Evolutionary conservation across 768 basidiomycete genomes (phyloP).

Genomic region (Gloeostereum incarnatum): DNA sequence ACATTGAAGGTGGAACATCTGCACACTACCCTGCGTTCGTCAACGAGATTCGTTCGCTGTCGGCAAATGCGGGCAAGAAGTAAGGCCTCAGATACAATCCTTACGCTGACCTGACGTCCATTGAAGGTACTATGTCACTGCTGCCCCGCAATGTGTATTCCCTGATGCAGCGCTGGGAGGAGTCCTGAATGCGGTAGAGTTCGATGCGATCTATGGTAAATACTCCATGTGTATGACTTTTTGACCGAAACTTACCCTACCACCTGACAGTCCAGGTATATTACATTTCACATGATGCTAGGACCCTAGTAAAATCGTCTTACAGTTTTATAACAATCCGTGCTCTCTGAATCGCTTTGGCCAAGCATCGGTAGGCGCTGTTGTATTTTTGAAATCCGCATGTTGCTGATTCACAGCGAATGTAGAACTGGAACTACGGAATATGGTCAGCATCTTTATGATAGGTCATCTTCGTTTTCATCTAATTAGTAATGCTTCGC

Average conservation of each 20-base stretch:
- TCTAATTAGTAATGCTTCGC: not conserved
- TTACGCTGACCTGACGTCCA: not conserved
- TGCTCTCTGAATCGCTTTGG: slow-evolving; percentile 41
- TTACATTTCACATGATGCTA: not conserved
- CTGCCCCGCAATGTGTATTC: slow-evolving; percentile 48
- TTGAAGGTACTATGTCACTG: slow-evolving; percentile 55
- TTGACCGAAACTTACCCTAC: not conserved
- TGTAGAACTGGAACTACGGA: slow-evolving; percentile 55
- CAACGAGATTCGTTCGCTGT: slow-evolving; percentile 41
- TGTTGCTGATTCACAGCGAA: slow-evolving; percentile 10
- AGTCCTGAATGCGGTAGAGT: slow-evolving; percentile 50
- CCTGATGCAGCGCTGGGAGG: slow-evolving; percentile 54
- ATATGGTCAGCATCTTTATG: slow-evolving; percentile 33
- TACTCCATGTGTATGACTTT: not conserved
- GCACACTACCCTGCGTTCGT: slow-evolving; percentile 45
- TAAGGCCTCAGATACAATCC: slow-evolving; percentile 13
- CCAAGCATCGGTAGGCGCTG: slow-evolving; percentile 34
- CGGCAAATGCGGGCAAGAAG: slow-evolving; percentile 44
- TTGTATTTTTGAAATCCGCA: not conserved
- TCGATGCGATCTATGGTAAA: slow-evolving; percentile 62
- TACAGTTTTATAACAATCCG: slow-evolving; percentile 50
- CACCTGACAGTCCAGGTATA: slow-evolving; percentile 5
- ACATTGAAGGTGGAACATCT: slow-evolving; percentile 62
- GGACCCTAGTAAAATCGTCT: slow-evolving; percentile 4
- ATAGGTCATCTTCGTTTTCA: too few relatives aligned